Evolutionary conservation across 805 yeast genomes (phyloP), one percentile per base, ranked within the genome.

Genomic region (Yarrowia yakushimensis): DNA sequence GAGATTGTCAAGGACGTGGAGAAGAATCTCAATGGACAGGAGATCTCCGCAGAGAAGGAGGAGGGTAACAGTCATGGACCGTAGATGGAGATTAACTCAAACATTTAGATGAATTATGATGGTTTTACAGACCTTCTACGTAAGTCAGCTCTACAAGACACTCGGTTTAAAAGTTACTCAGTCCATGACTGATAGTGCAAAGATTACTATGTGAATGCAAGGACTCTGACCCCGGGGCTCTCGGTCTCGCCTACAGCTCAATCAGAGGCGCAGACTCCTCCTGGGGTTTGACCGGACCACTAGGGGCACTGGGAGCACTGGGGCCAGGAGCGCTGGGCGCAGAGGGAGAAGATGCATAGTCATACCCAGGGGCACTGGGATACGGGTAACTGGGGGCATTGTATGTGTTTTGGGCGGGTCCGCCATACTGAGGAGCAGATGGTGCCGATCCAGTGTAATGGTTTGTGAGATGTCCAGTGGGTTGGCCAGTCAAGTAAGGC

Each of bases 1-100:
- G 66, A 69, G 1, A 69, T 86, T 2, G 88, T 83, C 7, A 68
- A 70, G 0, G 78, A 78, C 20, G 77, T 85, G 9, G 76, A 81
- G 7, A 68, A 69, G 12, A 74, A 77, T 23, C 72, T 88, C 2
- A 71, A 81, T 2, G 94, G 94, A 1, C 70, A 70, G 34, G 86
- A 84, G 68, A 80, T 89, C 12, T 69, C 81, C 1, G 79, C 78
- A 12, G 83, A 80, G 22, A 82, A 85, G 65, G 96, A 90, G 70
- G 79, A 63, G 23, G 59, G 59, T 0, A 52, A 52, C 15, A 33
- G 41, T 12, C 55, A 60, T 33, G 33, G 43, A 12, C 34, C 31
- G n/a, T 36, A 22, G 33, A 17, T 3, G 28, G 22, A 5, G 15
- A 12, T 13, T 27, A 42, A 25, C 36, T 25, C 27, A 8, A 8